phyloP scores from a whole-genome alignment of 176 grass and related monocot species.

The Tillandsia fasciculata region DNA sequence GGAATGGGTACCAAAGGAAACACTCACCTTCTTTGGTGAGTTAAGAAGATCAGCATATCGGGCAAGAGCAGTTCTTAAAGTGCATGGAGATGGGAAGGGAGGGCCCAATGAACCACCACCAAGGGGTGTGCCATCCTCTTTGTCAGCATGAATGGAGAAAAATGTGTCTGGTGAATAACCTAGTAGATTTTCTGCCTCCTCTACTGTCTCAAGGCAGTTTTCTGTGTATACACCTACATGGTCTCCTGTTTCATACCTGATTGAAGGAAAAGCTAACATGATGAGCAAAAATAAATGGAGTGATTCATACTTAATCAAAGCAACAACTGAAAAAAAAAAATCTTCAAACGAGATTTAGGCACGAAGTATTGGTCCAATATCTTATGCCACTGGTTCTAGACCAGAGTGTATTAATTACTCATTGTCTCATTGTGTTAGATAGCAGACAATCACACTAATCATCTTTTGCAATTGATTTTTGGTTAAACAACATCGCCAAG shows the following conservation, averaged over 20 bases:
- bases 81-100: constrained; percentile 67
- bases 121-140: constrained; percentile 79
- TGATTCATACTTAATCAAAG: too few species aligned
- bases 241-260: constrained; percentile 87
- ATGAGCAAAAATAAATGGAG: neutral
- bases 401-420: too few species aligned
- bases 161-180: constrained; percentile 59
- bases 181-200: constrained; percentile 72
- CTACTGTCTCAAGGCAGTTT: constrained; percentile 58
- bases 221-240: constrained; percentile 85
- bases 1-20: constrained; percentile 13
- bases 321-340: too few species aligned
- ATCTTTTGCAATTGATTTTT: too few species aligned
- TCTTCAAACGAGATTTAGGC: too few species aligned
- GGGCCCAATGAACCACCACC: constrained; percentile 56
- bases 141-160: constrained; percentile 78
- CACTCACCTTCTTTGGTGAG: constrained; percentile 83
- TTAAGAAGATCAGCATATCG: constrained; percentile 94
- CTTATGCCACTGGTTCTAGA: too few species aligned
- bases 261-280: constrained; percentile 18
- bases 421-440: too few species aligned
- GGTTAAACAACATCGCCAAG: too few species aligned
- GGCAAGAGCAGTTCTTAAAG: constrained; percentile 62
- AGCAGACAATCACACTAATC: too few species aligned
- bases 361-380: too few species aligned